Percentiles rank a stretch among this genome's conserved stretches.
phyloP scores from a whole-genome alignment of 1,284 basidiomycete genomes.

The Phaffia rhodozyma region DNA sequence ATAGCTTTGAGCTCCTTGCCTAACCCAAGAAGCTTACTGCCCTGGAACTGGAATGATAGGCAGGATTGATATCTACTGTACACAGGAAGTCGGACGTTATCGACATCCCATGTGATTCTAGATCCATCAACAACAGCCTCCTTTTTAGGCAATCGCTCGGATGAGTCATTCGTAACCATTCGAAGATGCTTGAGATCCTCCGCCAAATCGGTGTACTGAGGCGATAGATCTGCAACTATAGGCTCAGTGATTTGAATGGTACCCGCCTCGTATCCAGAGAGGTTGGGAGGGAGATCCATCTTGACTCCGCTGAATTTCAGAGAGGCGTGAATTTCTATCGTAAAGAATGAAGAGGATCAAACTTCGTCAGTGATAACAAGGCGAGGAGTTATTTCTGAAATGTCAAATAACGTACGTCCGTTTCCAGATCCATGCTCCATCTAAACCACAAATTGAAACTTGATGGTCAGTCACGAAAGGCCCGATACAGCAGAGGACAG shows the following conservation, averaged over 20 bases:
- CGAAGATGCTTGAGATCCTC: conserved; percentile 39
- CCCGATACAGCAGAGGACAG: too few relatives aligned
- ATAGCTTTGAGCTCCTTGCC: conserved; percentile 46
- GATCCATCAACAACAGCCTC: conserved; percentile 28
- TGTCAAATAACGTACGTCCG: conserved; percentile 30
- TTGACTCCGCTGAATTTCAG: conserved; percentile 22
- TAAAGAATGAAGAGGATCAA: too few relatives aligned
- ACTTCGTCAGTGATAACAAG: too few relatives aligned
- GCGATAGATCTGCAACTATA: background rate
- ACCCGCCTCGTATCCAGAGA: too few relatives aligned
- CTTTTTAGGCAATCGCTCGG: conserved; percentile 39
- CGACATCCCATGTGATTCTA: conserved; percentile 37
- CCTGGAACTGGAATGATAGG: conserved; percentile 15
- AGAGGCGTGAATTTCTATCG: too few relatives aligned
- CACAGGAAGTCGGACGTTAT: conserved; percentile 44
- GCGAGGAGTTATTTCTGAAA: too few relatives aligned
- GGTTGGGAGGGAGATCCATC: conserved; percentile 22
- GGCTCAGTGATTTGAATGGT: too few relatives aligned
- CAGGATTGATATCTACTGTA: conserved; percentile 15
- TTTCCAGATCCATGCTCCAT: conserved; percentile 55
- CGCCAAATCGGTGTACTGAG: conserved; percentile 27
- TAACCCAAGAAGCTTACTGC: conserved; percentile 41
- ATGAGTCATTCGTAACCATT: conserved; percentile 39
- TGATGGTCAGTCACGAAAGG: background rate
- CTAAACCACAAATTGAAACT: background rate